Evolutionary conservation across 192 early-diverging fungal genomes (phyloP).

Genomic region (Coemansia sp.): DNA sequence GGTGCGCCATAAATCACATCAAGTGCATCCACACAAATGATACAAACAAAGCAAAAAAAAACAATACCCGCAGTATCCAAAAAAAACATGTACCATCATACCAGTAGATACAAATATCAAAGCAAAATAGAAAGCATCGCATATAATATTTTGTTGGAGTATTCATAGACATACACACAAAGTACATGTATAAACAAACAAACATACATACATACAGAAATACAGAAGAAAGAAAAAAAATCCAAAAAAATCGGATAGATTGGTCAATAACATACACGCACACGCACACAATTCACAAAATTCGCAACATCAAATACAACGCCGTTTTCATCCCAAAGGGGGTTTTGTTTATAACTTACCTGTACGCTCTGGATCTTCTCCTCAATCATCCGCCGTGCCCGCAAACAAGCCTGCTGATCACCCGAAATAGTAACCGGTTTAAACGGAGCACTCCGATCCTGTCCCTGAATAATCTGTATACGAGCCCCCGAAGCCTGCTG

Average conservation of each 20-base stretch:
- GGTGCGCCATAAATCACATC: too few relatives aligned
- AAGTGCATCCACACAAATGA: background rate
- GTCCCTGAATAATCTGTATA: conserved; percentile 51
- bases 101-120: background rate
- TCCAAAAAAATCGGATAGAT: background rate
- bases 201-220: conserved; percentile 26
- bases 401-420: conserved; percentile 32
- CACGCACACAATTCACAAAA: conserved; percentile 9
- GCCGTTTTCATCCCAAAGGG: background rate
- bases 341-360: conserved; percentile 28
- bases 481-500: conserved; percentile 41
- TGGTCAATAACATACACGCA: conserved; percentile 7
- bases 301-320: background rate
- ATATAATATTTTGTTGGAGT: background rate
- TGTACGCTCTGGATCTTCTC: conserved; percentile 42
- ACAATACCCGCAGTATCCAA: conserved; percentile 9
- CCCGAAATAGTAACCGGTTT: conserved; percentile 40
- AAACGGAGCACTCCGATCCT: conserved; percentile 34
- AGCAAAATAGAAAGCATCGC: background rate
- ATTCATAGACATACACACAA: background rate
- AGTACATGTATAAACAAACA: conserved; percentile 14
- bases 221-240: conserved; percentile 2
- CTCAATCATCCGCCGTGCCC: conserved; percentile 48
- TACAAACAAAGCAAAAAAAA: background rate
- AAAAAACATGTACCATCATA: conserved; percentile 2